Evolutionary conservation across 129 eudicot species (phyloP).

Genomic region (Chrysanthemum lavandulifolium): DNA sequence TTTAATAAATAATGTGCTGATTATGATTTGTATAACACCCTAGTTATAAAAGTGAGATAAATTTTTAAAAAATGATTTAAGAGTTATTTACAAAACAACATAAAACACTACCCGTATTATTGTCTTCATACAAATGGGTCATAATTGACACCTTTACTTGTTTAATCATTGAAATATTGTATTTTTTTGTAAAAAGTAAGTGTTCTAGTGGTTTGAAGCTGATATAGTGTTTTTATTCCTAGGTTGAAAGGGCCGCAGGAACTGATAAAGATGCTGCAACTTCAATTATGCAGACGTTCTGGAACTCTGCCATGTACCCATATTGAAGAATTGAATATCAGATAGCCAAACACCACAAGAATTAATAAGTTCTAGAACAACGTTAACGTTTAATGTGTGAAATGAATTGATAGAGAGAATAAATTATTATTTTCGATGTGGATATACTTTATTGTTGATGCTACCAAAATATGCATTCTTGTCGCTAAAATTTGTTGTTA

Average conservation of each 20-base stretch:
- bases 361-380: too few species aligned
- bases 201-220: slow-evolving; percentile 2
- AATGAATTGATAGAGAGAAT: too few species aligned
- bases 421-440: too few species aligned
- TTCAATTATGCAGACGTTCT: too few species aligned
- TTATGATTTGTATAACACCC: neutral
- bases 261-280: slow-evolving; percentile 72
- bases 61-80: neutral
- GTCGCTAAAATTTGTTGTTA: too few species aligned
- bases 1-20: neutral
- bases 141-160: neutral
- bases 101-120: too few species aligned
- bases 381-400: too few species aligned
- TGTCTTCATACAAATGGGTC: neutral
- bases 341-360: too few species aligned
- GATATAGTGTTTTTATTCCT: neutral
- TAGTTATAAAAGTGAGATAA: neutral
- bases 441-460: too few species aligned
- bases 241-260: slow-evolving; percentile 83
- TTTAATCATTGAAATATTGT: too few species aligned
- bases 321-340: too few species aligned
- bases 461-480: too few species aligned
- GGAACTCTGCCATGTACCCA: slow-evolving; percentile 86
- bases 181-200: neutral
- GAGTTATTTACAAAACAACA: neutral